phyloP scores from a whole-genome alignment of 768 basidiomycete species.

The Leucosporidium scottii region DNA sequence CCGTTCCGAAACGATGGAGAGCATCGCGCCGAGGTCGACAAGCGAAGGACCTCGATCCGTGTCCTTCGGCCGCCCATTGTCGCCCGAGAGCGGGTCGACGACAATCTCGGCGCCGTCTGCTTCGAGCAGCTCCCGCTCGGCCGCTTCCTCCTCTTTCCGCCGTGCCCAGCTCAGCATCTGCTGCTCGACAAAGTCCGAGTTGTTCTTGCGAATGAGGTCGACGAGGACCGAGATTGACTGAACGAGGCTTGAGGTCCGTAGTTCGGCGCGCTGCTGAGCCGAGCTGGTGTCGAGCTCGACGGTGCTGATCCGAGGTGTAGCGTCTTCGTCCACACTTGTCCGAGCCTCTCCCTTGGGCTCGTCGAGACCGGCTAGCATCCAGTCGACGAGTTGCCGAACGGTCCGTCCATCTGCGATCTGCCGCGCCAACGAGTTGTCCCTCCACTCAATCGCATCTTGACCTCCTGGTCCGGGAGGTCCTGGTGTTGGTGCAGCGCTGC shows the following conservation, averaged over 20 bases:
- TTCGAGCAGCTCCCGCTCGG: constrained; percentile 61
- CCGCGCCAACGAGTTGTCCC: constrained; percentile 70
- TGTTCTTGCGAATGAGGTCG: constrained; percentile 49
- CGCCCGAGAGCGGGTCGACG: constrained; percentile 49
- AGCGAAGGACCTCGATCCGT: constrained; percentile 45
- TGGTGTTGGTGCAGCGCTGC: constrained; percentile 40
- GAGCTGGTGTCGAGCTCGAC: no score
- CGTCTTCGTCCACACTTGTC: background rate
- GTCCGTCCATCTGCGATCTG: constrained; percentile 71
- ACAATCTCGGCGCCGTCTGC: constrained; percentile 75
- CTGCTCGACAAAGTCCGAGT: constrained; percentile 97
- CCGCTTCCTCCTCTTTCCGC: constrained; percentile 46
- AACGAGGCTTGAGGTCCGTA: constrained; percentile 49
- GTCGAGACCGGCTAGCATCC: constrained; percentile 15
- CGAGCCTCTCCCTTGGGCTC: background rate
- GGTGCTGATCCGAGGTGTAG: background rate
- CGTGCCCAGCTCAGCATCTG: constrained; percentile 43
- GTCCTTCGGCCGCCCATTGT: constrained; percentile 36
- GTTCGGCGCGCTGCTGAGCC: constrained; percentile 5
- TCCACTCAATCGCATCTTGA: constrained; percentile 25
- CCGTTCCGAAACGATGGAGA: constrained; percentile 64
- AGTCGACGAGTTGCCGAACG: constrained; percentile 69
- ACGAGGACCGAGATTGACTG: constrained; percentile 82
- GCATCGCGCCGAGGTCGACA: constrained; percentile 76
- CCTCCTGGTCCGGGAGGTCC: background rate